A percentile compares a stretch with the other conserved stretches of the same genome.
Evolutionary conservation across 306 rosid species (phyloP).

Genomic region (Prunus davidiana): DNA sequence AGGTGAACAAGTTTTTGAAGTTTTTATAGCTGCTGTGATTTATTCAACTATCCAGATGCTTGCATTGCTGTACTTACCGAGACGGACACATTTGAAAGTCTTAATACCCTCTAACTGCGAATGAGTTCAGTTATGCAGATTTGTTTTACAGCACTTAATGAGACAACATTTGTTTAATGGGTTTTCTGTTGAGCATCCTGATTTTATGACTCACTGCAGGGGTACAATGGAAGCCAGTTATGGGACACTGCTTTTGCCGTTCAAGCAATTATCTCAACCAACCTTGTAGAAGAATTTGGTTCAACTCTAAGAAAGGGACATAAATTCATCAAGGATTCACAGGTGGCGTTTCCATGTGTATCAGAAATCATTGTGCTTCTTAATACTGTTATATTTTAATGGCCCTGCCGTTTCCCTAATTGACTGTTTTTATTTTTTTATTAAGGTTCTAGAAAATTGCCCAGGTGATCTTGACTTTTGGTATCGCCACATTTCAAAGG

Average conservation of each 20-base stretch:
- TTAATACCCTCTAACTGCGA: neutral
- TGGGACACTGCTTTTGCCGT: conserved; percentile 86
- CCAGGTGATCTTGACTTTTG: conserved; percentile 63
- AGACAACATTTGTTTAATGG: neutral
- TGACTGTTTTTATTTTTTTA: conserved; percentile 6
- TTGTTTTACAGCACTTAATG: neutral
- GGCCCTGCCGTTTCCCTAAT: neutral
- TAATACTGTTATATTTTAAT: neutral
- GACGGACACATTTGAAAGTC: neutral
- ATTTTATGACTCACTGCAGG: conserved; percentile 48
- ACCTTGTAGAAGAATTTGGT: conserved; percentile 64
- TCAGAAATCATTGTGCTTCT: conserved; percentile 12
- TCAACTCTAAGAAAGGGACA: conserved; percentile 73
- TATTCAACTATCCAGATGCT: neutral
- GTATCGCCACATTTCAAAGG: conserved; percentile 93
- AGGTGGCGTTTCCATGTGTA: conserved; percentile 43
- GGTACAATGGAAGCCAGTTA: conserved; percentile 95
- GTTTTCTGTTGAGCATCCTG: neutral
- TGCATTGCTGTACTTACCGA: neutral
- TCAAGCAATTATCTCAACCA: conserved; percentile 85
- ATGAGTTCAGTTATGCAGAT: neutral
- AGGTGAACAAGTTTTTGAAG: neutral
- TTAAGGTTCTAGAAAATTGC: conserved; percentile 70
- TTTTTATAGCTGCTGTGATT: neutral
- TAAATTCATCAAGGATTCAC: conserved; percentile 62